phyloP scores from a whole-genome alignment of 495 filamentous ascomycete genomes.

The Xylaria scruposa region DNA sequence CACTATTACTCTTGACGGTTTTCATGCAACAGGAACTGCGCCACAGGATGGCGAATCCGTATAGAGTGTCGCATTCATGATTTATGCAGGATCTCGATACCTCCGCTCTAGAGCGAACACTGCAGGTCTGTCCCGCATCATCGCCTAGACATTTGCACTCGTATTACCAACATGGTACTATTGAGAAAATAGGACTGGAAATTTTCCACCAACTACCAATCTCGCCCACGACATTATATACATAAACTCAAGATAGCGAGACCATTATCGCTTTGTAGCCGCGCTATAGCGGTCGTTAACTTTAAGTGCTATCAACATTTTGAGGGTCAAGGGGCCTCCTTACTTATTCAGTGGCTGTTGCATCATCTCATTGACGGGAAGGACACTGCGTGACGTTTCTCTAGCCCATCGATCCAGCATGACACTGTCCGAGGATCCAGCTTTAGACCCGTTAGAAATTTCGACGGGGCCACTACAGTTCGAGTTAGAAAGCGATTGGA shows the following conservation, averaged over 20 bases:
- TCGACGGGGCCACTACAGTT: conserved; percentile 30
- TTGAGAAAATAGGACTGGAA: conserved; percentile 3
- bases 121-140: not conserved
- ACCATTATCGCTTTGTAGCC: conserved; percentile 24
- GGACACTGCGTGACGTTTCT: conserved; percentile 44
- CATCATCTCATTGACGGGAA: conserved; percentile 48
- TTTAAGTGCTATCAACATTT: conserved; percentile 12
- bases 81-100: conserved; percentile 34
- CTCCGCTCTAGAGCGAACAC: conserved; percentile 21
- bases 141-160: conserved; percentile 11
- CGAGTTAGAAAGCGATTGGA: conserved; percentile 28
- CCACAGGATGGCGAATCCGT: conserved; percentile 33
- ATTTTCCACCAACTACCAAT: not conserved
- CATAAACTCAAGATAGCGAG: not conserved
- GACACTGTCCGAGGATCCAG: conserved; percentile 30
- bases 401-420: conserved; percentile 49
- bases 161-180: conserved; percentile 22
- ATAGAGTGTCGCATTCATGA: conserved; percentile 36
- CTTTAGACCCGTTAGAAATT: conserved; percentile 16
- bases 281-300: conserved; percentile 31
- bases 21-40: conserved; percentile 60
- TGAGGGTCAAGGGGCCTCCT: conserved; percentile 15
- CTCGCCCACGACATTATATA: conserved; percentile 8
- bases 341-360: conserved; percentile 35
- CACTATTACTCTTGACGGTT: conserved; percentile 77